phyloP scores from a whole-genome alignment of 2,329 filamentous ascomycete species.

The Herpotrichia juniperi region DNA sequence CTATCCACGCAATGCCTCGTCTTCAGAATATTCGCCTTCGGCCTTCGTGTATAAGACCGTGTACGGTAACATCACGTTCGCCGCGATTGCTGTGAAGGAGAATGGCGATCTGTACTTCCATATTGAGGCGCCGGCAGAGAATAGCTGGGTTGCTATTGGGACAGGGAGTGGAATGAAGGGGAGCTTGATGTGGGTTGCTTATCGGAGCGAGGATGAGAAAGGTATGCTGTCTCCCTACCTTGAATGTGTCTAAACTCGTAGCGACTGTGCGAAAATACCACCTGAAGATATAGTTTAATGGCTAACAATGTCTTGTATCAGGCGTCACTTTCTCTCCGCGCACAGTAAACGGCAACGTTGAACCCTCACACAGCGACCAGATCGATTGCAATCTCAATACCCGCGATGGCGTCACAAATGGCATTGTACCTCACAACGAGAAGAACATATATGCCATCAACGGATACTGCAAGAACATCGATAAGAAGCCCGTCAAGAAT shows the following conservation, averaged over 20 bases:
- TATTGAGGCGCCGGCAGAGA: slow-evolving; percentile 54
- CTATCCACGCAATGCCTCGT: background rate
- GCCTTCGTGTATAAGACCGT: slow-evolving; percentile 9
- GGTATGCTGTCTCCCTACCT: slow-evolving; percentile 27
- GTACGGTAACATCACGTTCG: slow-evolving; percentile 26
- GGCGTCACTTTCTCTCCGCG: slow-evolving; percentile 64
- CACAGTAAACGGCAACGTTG: slow-evolving; percentile 56
- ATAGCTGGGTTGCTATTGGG: slow-evolving; percentile 62
- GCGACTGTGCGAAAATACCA: background rate
- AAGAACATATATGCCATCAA: slow-evolving; percentile 51
- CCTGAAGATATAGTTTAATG: background rate
- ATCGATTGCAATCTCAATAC: slow-evolving; percentile 49
- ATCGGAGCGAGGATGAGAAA: slow-evolving; percentile 53
- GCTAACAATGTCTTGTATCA: slow-evolving; percentile 4
- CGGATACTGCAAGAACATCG: slow-evolving; percentile 52
- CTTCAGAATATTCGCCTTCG: background rate
- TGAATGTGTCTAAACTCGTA: background rate
- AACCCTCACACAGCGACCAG: slow-evolving; percentile 56
- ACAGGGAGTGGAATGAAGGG: slow-evolving; percentile 60
- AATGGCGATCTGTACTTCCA: slow-evolving; percentile 61
- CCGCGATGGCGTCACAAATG: slow-evolving; percentile 55
- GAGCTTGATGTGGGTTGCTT: slow-evolving; percentile 62
- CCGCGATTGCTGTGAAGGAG: slow-evolving; percentile 18
- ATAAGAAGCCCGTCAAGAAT: slow-evolving; percentile 1
- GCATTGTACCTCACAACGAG: slow-evolving; percentile 20